A percentile compares a stretch with the other conserved stretches of the same genome.
phyloP scores from a whole-genome alignment of 2,329 filamentous ascomycete species.

The Lecanoromycetidae sp. region DNA sequence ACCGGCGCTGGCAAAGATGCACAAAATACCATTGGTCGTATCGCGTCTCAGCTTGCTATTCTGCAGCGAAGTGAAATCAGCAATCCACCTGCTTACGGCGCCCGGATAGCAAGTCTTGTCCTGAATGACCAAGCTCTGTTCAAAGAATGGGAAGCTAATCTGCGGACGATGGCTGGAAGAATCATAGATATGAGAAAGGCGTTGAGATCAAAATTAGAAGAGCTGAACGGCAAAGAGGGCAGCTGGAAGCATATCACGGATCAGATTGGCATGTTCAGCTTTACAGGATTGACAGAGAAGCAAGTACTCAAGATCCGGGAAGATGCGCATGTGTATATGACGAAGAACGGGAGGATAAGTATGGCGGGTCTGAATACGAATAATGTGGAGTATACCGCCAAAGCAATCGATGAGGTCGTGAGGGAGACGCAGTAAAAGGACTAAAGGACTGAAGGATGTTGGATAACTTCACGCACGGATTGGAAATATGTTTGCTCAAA shows the following conservation, averaged over 20 bases:
- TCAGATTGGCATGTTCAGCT: conserved; percentile 99
- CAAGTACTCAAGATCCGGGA: conserved; percentile 37
- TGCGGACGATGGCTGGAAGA: conserved; percentile 85
- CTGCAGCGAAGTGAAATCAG: conserved; percentile 95
- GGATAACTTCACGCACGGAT: background rate
- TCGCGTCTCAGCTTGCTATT: conserved; percentile 81
- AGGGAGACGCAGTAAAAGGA: conserved; percentile 23
- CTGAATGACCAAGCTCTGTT: conserved; percentile 57
- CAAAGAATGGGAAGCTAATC: conserved; percentile 81
- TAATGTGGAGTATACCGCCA: conserved; percentile 88
- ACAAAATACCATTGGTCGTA: conserved; percentile 44
- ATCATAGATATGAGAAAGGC: conserved; percentile 84
- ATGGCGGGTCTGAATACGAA: conserved; percentile 94
- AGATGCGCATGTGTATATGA: conserved; percentile 46
- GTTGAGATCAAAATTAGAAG: conserved; percentile 68
- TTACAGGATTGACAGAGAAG: conserved; percentile 42
- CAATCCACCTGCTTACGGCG: conserved; percentile 39
- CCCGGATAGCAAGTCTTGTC: conserved; percentile 16
- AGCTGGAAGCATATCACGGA: conserved; percentile 96
- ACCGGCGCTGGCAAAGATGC: conserved; percentile 60
- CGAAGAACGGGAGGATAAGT: conserved; percentile 94
- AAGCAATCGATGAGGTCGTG: conserved; percentile 77
- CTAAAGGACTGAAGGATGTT: background rate
- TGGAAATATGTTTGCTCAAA: background rate
- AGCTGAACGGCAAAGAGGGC: conserved; percentile 64